Evolutionary conservation across 176 grass and related monocot genomes (phyloP).

Genomic region (sorghum (Sorghum bicolor)): DNA sequence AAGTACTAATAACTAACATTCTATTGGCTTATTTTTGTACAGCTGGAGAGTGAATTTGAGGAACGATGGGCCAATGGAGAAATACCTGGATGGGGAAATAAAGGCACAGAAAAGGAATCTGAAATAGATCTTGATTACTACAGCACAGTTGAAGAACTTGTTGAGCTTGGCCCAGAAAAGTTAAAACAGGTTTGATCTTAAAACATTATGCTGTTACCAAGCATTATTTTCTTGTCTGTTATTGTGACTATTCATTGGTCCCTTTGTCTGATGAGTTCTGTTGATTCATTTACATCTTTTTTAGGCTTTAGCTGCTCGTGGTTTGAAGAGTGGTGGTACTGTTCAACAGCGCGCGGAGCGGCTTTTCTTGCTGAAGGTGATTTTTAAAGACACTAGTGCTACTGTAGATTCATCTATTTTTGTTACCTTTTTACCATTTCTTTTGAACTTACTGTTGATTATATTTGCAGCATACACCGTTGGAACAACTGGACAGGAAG

Average conservation of each 20-base stretch:
- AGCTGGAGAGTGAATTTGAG: constrained; percentile 88
- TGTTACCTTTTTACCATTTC: not conserved
- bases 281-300: not conserved
- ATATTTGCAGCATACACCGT: constrained; percentile 61
- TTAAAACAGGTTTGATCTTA: constrained; percentile 73
- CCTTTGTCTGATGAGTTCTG: not conserved
- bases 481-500: constrained; percentile 74
- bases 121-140: constrained; percentile 92
- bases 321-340: constrained; percentile 83
- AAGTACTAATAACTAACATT: not conserved
- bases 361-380: constrained; percentile 92
- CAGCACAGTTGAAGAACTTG: constrained; percentile 76
- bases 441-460: not conserved
- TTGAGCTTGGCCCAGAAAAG: constrained; percentile 78
- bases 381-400: not conserved
- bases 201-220: not conserved
- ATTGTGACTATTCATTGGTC: not conserved
- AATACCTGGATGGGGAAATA: constrained; percentile 69
- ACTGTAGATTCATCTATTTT: not conserved
- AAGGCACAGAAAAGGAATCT: constrained; percentile 46
- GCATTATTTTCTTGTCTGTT: not conserved
- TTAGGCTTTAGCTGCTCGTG: constrained; percentile 74
- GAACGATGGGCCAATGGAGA: constrained; percentile 62
- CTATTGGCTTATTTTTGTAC: not conserved
- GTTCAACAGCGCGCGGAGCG: constrained; percentile 74